phyloP scores from a whole-genome alignment of 2,329 filamentous ascomycete species.

The Trichoderma harzianum region DNA sequence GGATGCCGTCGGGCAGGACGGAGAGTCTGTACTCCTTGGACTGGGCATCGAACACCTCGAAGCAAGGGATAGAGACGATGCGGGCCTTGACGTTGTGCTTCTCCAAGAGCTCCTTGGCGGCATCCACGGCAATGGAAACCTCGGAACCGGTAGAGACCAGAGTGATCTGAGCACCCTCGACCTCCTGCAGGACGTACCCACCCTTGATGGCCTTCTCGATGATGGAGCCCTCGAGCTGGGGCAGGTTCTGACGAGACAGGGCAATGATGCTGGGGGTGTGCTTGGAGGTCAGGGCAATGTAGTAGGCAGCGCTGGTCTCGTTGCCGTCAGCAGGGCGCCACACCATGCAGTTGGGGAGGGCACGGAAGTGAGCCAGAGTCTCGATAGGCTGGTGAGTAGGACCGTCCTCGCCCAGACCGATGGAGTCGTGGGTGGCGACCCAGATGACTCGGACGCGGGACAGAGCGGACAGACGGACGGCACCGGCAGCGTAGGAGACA shows the following conservation, averaged over 20 bases:
- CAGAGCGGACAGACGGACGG: conserved; percentile 88
- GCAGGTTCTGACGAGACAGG: conserved; percentile 95
- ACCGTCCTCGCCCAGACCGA: conserved; percentile 97
- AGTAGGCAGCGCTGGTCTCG: conserved; percentile 97
- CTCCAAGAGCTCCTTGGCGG: conserved; percentile 85
- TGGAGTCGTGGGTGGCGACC: conserved; percentile 97
- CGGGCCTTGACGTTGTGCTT: conserved; percentile 84
- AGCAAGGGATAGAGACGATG: conserved; percentile 93
- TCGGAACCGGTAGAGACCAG: conserved; percentile 95
- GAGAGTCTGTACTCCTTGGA: conserved; percentile 90
- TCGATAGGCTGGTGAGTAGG: conserved; percentile 99
- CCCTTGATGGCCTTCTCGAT: conserved; percentile 90
- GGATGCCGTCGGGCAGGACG: conserved; percentile 90
- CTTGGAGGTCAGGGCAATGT: conserved; percentile 85
- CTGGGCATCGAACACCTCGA: conserved; percentile 94
- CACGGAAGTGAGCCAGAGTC: conserved; percentile 96
- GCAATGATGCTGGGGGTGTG: conserved; percentile 90
- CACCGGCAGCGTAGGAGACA: conserved; percentile 93
- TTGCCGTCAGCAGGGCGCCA: conserved; percentile 98
- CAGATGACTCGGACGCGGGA: conserved; percentile 90
- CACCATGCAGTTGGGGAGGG: conserved; percentile 98
- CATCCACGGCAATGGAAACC: conserved; percentile 88
- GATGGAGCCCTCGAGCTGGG: conserved; percentile 91
- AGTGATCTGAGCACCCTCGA: conserved; percentile 78
- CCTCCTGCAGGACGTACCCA: conserved; percentile 87